Percentiles rank a stretch among this genome's conserved stretches.
Conservation (phyloP, 176 grass and related monocot genomes). For the Themeda triandra region DNA sequence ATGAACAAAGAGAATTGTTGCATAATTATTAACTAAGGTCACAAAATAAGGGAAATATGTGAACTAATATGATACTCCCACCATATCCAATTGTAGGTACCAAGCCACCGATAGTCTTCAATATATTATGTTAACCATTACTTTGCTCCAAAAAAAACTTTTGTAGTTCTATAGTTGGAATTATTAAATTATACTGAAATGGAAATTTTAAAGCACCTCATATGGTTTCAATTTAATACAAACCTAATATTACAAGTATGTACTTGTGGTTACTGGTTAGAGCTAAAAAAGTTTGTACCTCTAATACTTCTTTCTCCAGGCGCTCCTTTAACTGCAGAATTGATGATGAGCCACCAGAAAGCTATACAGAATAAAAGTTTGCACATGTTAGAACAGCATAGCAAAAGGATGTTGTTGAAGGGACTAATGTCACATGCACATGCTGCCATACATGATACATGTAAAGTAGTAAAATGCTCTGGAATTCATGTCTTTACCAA, state of each 20-base stretch:
- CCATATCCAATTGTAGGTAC: not conserved
- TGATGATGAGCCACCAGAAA: conserved; percentile 95
- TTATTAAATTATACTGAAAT: not conserved
- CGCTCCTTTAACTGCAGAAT: conserved; percentile 95
- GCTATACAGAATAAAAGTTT: conserved; percentile 50
- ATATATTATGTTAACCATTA: not conserved
- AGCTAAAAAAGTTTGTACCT: conserved; percentile 46
- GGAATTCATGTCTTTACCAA: conserved; percentile 63
- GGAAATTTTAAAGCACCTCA: not conserved
- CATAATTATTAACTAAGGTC: not conserved
- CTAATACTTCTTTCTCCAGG: conserved; percentile 95
- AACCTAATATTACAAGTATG: not conserved
- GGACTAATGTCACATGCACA: not conserved
- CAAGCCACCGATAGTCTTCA: not conserved
- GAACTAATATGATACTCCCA: not conserved
- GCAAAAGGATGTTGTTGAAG: not conserved
- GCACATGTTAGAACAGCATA: conserved; percentile 26
- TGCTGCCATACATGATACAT: not conserved
- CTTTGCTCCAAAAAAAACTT: no score
- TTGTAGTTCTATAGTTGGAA: not conserved
- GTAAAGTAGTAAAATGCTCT: conserved; percentile 8
- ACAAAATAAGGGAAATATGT: not conserved
- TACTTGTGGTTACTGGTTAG: not conserved
- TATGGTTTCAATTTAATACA: conserved; percentile 7
- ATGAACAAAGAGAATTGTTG: not conserved